phyloP scores from a whole-genome alignment of 169 alveolate genomes.

The Plasmodium chabaudi region DNA sequence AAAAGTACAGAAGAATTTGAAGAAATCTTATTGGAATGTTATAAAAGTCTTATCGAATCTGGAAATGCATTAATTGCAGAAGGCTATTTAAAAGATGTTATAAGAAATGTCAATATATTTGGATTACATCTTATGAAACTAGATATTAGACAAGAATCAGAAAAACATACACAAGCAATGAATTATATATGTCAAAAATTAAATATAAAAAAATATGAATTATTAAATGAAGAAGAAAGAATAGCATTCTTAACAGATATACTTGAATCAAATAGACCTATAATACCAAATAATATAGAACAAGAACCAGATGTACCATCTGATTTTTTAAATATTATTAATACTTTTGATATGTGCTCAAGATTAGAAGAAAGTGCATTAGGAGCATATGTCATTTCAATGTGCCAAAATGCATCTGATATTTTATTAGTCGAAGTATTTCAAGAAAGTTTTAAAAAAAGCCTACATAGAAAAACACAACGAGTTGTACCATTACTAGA shows the following conservation, averaged over 20 bases:
- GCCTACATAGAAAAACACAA: constrained; percentile 64
- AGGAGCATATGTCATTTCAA: constrained; percentile 88
- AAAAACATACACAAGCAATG: constrained; percentile 84
- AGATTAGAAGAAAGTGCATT: constrained; percentile 85
- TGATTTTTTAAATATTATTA: constrained; percentile 80
- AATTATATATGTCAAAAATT: constrained; percentile 79
- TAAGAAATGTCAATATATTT: constrained; percentile 84
- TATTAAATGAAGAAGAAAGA: constrained; percentile 80
- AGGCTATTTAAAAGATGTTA: constrained; percentile 79
- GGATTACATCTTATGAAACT: constrained; percentile 84
- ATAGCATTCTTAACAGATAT: constrained; percentile 76
- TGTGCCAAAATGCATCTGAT: constrained; percentile 89
- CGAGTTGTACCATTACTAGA: constrained; percentile 89
- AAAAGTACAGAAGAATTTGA: constrained; percentile 77
- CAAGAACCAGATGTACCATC: constrained; percentile 75
- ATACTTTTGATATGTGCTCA: constrained; percentile 84
- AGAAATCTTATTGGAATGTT: constrained; percentile 81
- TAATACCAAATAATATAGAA: constrained; percentile 80
- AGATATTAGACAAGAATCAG: constrained; percentile 88
- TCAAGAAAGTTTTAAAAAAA: constrained; percentile 75
- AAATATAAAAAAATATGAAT: constrained; percentile 80
- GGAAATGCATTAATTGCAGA: constrained; percentile 81
- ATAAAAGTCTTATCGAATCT: constrained; percentile 80
- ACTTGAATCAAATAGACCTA: constrained; percentile 81
- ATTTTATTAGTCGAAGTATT: constrained; percentile 84